These are phyloP conservation scores for Leptomonas seymouri DNA, from an alignment of 208 protist genomes.

Conservation along the genomic window DNA sequence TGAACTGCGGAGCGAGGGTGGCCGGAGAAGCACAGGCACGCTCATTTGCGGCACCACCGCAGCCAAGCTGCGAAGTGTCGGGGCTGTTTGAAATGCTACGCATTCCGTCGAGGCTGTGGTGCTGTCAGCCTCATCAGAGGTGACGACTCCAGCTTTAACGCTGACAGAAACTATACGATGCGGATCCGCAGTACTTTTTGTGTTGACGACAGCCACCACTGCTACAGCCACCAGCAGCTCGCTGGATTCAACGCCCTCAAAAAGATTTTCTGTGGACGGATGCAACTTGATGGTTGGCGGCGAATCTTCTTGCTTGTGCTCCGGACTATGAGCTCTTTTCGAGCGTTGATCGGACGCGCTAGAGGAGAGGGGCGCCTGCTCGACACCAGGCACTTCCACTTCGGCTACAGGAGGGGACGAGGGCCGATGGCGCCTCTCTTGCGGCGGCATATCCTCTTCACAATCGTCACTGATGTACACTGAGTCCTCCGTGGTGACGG, in stretches of 20 bases:
- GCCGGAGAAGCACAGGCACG: conserved; percentile 21
- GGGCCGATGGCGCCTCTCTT: conserved; percentile 3
- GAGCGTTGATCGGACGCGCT: background rate
- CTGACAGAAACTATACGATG: conserved; percentile 26
- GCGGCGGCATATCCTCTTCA: conserved; percentile 13
- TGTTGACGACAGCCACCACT: conserved; percentile 27
- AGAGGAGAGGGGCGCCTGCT: background rate
- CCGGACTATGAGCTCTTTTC: background rate
- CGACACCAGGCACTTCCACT: background rate
- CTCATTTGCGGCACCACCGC: conserved; percentile 42
- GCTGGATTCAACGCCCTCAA: conserved; percentile 37
- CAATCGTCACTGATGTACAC: conserved; percentile 29
- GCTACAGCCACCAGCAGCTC: conserved; percentile 32
- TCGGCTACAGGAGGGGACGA: background rate
- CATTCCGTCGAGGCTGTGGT: background rate
- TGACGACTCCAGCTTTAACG: background rate
- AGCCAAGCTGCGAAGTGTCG: conserved; percentile 31
- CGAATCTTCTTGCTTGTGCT: background rate
- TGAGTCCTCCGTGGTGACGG: conserved; percentile 9
- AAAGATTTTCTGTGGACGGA: conserved; percentile 39
- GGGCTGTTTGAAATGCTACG: conserved; percentile 26
- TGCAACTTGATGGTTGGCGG: background rate
- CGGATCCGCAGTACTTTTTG: conserved; percentile 22
- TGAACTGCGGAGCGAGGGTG: background rate
- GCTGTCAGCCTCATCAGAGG: background rate